phyloP scores from a whole-genome alignment of 1,139 yeast genomes.

The Candida glucosophila region DNA sequence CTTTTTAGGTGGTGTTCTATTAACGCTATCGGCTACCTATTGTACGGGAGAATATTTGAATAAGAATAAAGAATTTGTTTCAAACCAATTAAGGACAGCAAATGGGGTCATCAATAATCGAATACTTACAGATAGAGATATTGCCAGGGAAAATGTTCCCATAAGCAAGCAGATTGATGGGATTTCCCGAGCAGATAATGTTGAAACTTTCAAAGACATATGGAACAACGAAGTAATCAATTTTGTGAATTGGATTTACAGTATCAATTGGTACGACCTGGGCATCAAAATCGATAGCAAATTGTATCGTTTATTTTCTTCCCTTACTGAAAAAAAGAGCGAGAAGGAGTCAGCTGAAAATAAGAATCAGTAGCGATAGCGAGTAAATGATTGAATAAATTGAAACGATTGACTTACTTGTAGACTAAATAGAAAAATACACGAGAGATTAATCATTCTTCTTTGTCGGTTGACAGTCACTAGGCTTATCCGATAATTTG shows the following conservation, averaged over 20 bases:
- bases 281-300: too few relatives aligned
- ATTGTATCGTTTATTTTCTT: too few relatives aligned
- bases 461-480: too few relatives aligned
- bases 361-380: too few relatives aligned
- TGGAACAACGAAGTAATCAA: slow-evolving; percentile 75
- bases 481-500: too few relatives aligned
- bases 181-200: too few relatives aligned
- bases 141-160: slow-evolving; percentile 24
- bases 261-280: slow-evolving; percentile 42
- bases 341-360: too few relatives aligned
- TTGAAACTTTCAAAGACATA: slow-evolving; percentile 65
- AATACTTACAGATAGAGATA: slow-evolving; percentile 34
- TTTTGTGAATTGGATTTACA: slow-evolving; percentile 58
- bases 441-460: too few relatives aligned
- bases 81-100: slow-evolving; percentile 41
- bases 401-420: too few relatives aligned
- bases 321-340: too few relatives aligned
- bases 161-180: slow-evolving; percentile 38
- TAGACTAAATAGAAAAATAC: too few relatives aligned
- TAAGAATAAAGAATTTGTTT: slow-evolving; percentile 37
- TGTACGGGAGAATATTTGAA: slow-evolving; percentile 54
- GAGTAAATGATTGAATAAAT: too few relatives aligned
- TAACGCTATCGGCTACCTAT: slow-evolving; percentile 59
- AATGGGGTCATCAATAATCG: slow-evolving; percentile 42
- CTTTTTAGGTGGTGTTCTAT: slow-evolving; percentile 57